Conservation (phyloP, 1,284 basidiomycete genomes). For the Athelia sp. region DNA sequence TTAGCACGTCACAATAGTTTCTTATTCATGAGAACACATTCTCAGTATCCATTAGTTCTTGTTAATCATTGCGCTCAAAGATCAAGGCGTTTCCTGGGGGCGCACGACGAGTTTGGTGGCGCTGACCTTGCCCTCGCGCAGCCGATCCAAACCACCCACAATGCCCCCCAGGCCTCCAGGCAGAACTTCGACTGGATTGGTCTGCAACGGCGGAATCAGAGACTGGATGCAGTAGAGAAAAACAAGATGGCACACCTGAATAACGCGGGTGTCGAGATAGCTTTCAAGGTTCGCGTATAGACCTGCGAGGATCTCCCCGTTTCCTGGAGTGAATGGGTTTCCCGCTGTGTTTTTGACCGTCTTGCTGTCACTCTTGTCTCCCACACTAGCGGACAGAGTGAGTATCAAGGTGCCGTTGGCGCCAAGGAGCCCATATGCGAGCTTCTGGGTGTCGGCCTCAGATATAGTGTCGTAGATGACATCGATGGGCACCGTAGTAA, state of each 20-base stretch:
- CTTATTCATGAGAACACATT: too few species aligned
- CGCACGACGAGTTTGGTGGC: slow-evolving; percentile 44
- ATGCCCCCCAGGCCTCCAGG: slow-evolving; percentile 42
- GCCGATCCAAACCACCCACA: slow-evolving; percentile 31
- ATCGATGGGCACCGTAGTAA: slow-evolving; percentile 18
- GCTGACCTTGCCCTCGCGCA: slow-evolving; percentile 37
- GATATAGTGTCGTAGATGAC: slow-evolving; percentile 37
- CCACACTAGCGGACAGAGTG: slow-evolving; percentile 17
- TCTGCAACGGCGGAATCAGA: slow-evolving; percentile 17
- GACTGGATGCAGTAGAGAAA: slow-evolving; percentile 7
- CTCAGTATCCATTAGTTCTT: too few species aligned
- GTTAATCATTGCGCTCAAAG: too few species aligned
- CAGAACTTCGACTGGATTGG: slow-evolving; percentile 38
- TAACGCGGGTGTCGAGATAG: slow-evolving; percentile 27
- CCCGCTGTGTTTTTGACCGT: slow-evolving; percentile 23
- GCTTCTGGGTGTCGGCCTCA: slow-evolving; percentile 21
- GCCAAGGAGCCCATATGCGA: slow-evolving; percentile 20
- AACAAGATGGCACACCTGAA: slow-evolving; percentile 24
- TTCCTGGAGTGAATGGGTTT: slow-evolving; percentile 15
- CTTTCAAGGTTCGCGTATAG: slow-evolving; percentile 23
- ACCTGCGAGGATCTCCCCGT: slow-evolving; percentile 17
- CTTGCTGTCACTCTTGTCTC: slow-evolving; percentile 18
- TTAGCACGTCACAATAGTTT: too few species aligned
- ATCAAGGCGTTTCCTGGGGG: slow-evolving; percentile 38
- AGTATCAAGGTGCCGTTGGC: slow-evolving; percentile 19